Percentiles rank a stretch among this genome's conserved stretches.
phyloP scores from a whole-genome alignment of 169 alveolate genomes.

The Eimeria necatrix region DNA sequence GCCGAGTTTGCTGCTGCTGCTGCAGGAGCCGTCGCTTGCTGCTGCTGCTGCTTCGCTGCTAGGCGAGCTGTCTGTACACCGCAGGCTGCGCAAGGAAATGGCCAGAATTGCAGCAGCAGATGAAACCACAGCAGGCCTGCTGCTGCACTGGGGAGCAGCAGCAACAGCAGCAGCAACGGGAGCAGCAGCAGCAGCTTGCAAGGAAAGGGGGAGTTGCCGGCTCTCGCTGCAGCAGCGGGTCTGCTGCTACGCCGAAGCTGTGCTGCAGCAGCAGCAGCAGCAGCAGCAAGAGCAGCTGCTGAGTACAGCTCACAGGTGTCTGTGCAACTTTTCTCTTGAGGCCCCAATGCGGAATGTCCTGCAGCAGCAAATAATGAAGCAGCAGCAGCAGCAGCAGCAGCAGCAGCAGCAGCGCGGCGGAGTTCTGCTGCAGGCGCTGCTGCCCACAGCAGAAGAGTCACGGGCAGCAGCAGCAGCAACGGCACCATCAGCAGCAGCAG shows the following conservation, averaged over 20 bases:
- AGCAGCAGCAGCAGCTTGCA: background rate
- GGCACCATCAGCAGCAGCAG: conserved; percentile 27
- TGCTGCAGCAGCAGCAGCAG: background rate
- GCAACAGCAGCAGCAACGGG: background rate
- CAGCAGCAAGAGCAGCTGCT: background rate
- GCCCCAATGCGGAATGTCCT: conserved; percentile 23
- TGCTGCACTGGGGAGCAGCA: conserved; percentile 17
- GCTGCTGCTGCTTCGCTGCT: background rate
- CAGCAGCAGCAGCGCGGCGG: conserved; percentile 33
- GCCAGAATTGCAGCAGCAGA: conserved; percentile 4
- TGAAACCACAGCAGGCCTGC: background rate
- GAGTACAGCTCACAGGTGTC: background rate
- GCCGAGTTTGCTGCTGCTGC: background rate
- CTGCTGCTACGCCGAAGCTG: background rate
- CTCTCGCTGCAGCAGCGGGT: background rate
- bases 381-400: too few relatives aligned
- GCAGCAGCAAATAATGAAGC: conserved; percentile 46
- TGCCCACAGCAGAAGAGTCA: conserved; percentile 37
- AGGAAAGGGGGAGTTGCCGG: background rate
- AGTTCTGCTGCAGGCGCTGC: conserved; percentile 13
- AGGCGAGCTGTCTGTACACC: conserved; percentile 18
- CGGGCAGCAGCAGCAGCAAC: conserved; percentile 14
- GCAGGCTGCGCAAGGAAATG: background rate
- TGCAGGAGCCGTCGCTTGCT: background rate
- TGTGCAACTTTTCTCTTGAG: conserved; percentile 43